Evolutionary conservation across 176 grass and related monocot genomes (phyloP), one percentile per base, ranked within the genome.

Genomic region (Poa pratensis): DNA sequence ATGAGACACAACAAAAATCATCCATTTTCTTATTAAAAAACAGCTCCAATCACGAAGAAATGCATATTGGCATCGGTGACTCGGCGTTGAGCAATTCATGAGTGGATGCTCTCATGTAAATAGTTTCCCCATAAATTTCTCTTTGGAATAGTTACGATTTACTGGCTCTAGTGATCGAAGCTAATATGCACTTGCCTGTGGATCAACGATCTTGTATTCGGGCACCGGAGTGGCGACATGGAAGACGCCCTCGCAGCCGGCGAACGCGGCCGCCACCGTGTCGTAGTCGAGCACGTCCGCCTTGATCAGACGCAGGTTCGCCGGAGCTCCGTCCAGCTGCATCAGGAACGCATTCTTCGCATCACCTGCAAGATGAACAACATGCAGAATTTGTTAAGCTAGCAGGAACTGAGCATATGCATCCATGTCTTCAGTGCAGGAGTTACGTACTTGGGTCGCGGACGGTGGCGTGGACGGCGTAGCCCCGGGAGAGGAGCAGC

Each of bases 221-320:
- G 89, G 85, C 12, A 92, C 84, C n/a, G 92, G 92, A 80, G 75
- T 80, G 7, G 92, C 92, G 37, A 89, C 57, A 58, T 94, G 92
- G 80, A 94, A 92, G 65, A 94, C 90, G 48, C 87, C 87, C 57
- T 86, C 42, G 46, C 92, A 94, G 1, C 87, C 87, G 3, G 75
- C 73, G 43, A 92, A 81, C 4, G 89, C 92, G 2, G 87, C 59
- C 22, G 52, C 73, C 57, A 94, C 30, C 19, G 82, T 61, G 78
- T 89, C 80, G 42, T 71, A 42, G 8, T 91, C 87, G n/a, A 94
- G 87, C 88, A 92, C 5, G 82, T 94, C 87, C 30, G 92, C 90
- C 71, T 88, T 83, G 70, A 92, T 86, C 49, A 94, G 42, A 3
- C 40, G 84, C 52, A 92, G 78, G 20, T 81, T 94, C 57, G 83